phyloP scores from a whole-genome alignment of 495 filamentous ascomycete genomes.

The Poronia punctata region DNA sequence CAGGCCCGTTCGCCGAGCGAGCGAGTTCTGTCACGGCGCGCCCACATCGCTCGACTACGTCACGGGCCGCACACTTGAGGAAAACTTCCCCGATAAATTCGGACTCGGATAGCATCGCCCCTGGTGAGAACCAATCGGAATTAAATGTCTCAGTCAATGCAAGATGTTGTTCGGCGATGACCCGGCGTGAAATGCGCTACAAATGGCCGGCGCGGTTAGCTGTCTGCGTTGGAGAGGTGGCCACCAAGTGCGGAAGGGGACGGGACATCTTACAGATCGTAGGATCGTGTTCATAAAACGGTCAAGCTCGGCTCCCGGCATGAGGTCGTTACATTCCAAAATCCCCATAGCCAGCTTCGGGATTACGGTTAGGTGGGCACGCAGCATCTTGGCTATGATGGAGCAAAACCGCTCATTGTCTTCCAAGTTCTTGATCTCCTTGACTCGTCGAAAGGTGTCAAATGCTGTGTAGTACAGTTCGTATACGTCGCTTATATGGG shows the following conservation, averaged over 20 bases:
- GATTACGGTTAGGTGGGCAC: conserved; percentile 87
- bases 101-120: conserved; percentile 62
- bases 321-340: conserved; percentile 73
- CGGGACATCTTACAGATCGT: conserved; percentile 59
- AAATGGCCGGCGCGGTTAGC: conserved; percentile 2
- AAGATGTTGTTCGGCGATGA: conserved; percentile 96
- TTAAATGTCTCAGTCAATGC: conserved; percentile 96
- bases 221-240: not conserved
- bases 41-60: conserved; percentile 80
- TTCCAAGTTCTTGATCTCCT: conserved; percentile 74
- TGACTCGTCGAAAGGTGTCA: conserved; percentile 75
- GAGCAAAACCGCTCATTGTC: conserved; percentile 90
- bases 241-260: no score
- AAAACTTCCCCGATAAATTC: conserved; percentile 97
- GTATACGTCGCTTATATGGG: conserved; percentile 87
- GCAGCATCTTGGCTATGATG: conserved; percentile 67
- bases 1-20: conserved; percentile 60
- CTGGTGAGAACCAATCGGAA: conserved; percentile 83
- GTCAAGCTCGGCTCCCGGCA: conserved; percentile 74
- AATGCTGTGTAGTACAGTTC: conserved; percentile 96
- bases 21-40: conserved; percentile 63
- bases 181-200: conserved; percentile 85
- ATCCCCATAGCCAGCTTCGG: conserved; percentile 92
- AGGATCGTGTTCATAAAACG: conserved; percentile 92
- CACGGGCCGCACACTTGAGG: conserved; percentile 83